Evolutionary conservation across 768 basidiomycete species (phyloP).

Genomic region (Tricholoma saponaceum): DNA sequence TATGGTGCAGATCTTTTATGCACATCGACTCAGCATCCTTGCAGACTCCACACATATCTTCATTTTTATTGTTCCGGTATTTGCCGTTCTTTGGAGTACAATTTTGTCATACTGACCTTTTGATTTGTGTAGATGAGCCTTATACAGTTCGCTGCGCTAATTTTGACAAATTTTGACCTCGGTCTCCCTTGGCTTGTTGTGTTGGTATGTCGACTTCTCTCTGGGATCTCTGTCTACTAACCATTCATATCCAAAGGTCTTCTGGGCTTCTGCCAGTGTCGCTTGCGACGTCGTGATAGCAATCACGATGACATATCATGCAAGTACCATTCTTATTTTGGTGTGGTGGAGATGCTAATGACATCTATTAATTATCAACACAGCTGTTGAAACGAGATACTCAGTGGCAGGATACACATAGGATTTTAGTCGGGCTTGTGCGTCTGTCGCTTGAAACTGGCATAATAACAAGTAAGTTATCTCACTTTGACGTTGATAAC

Average conservation of each 20-base stretch:
- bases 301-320: conserved; percentile 27
- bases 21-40: conserved; percentile 24
- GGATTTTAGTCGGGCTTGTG: conserved; percentile 24
- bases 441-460: conserved; percentile 27
- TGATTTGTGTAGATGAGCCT: neutral
- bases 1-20: conserved; percentile 28
- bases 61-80: conserved; percentile 17
- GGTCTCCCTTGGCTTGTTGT: neutral
- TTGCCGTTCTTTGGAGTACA: neutral
- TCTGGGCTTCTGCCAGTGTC: conserved; percentile 14
- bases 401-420: conserved; percentile 22
- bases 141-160: neutral
- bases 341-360: neutral
- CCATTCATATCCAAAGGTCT: neutral
- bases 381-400: conserved; percentile 26
- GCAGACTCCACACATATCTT: conserved; percentile 17
- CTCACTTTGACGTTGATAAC: neutral
- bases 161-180: neutral
- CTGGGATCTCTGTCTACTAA: neutral
- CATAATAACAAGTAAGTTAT: conserved; percentile 21
- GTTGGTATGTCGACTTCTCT: neutral
- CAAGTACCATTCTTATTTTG: conserved; percentile 7
- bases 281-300: conserved; percentile 29
- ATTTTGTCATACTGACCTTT: neutral
- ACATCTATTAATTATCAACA: neutral